Base-by-base conservation (phyloP, 805 yeast species). In the Ogataea thermomethanolica region DNA sequence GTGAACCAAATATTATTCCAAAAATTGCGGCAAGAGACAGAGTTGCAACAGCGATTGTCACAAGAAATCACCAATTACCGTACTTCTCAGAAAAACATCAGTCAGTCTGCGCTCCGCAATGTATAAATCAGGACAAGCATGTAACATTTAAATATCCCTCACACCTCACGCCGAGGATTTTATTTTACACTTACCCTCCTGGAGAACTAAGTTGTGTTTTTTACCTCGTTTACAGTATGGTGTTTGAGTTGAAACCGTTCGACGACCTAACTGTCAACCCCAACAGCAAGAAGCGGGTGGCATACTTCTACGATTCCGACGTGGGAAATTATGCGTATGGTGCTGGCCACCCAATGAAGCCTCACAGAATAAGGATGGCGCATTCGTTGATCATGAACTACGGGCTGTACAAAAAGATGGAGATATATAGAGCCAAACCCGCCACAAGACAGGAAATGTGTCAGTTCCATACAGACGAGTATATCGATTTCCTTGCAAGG, bases 341-440 rank as follows among this genome's bases (percentile, higher is more conserved):
- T 42, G 93, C 96, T 4, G 96, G 96, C 22, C 99, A 93, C 64
- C 97, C 97, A 29, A 93, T 93, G 99, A 93, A 93, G 62, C 99
- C 99, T 17, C 97, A 91, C 64, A 80, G 99, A 59, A 89, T 93
- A 68, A 84, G 98, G 78, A 90, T 93, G 95, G 95, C 98, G 7
- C 98, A 93, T 64, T 87, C 95, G 29, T 73, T 93, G 56, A 86
- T 93, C 50, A 91, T 93, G 95, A 90, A 91, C 66, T 93, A 93
- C 63, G 98, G 97, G 1, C 74, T 93, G 38, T 90, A 93, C 69
- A 88, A 90, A 64, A 85, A 91, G 66, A 91, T 93, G 96, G 98
- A 93, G 61, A 87, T 93, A 35, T 90, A 90, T 64, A 76, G 97
- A 36, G 97, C 98, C 30, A 90, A 89, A 63, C 96, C 98, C 1